Evolutionary conservation across 1,139 yeast species (phyloP), one percentile per base, ranked within the genome.

Genomic region (Pichia sp.): DNA sequence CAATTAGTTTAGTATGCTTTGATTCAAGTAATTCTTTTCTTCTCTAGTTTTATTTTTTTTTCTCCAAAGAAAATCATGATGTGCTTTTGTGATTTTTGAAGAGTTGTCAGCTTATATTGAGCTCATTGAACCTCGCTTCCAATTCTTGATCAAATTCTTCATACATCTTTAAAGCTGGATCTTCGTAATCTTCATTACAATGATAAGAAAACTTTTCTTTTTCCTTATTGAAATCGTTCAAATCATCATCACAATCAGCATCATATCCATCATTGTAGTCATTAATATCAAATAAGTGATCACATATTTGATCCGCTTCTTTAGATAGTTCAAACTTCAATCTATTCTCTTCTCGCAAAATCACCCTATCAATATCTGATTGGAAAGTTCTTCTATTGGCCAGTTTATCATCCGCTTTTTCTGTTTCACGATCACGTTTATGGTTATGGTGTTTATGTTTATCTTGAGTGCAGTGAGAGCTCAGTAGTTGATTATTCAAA

Each of bases 191-290:
- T 31, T 31, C 10, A 31, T 31, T 31, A 31, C 23, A 16, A 33
- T 51, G 41, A 32, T 44, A 40, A 26, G 38, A 34, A 36, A 42
- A 8, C 26, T 34, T 10, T 16, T 33, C 28, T 5, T 26, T n/a
- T 3, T 29, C 37, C 9, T 39, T 29, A 31, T 47, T 42, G 23
- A 37, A 16, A 16, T 16, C 23, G 23, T 16, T 16, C 2, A 16
- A 16, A 40, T 49, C 49, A 10, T 48, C 52, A 27, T 52, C 56
- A 44, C 55, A 58, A 38, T 52, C 53, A 29, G 53, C 59, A 6
- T 56, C 56, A 37, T 58, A 57, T 16, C 23, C 23, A 16, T 16
- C 23, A 16, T 16, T 16, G 23, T 16, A 16, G 23, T 16, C 23
- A 16, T 16, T 16, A 31, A 31, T 31, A 31, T 31, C 33, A 31